Evolutionary conservation across 2,329 filamentous ascomycete genomes (phyloP).

Genomic region (Sclerotiophoma versabilis): DNA sequence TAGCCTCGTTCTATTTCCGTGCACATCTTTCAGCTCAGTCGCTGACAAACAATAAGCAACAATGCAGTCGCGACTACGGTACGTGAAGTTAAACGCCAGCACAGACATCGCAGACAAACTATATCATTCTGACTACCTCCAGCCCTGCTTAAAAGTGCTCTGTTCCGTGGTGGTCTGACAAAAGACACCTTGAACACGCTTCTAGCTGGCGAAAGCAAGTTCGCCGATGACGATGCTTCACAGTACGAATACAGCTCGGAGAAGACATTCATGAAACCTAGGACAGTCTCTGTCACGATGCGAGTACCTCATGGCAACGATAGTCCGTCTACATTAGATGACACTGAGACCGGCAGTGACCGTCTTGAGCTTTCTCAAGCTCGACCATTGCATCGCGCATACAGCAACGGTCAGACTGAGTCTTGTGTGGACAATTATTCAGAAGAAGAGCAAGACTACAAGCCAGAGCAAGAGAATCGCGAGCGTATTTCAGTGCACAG

Average conservation of each 20-base stretch:
- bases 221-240: conserved; percentile 21
- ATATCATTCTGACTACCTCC: conserved; percentile 4
- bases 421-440: conserved; percentile 22
- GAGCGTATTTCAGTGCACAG: conserved; percentile 33
- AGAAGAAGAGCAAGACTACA: conserved; percentile 26
- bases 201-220: conserved; percentile 42
- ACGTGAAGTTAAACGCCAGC: conserved; percentile 29
- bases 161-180: conserved; percentile 60
- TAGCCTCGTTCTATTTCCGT: neutral
- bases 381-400: conserved; percentile 20
- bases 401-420: conserved; percentile 29
- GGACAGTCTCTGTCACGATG: conserved; percentile 18
- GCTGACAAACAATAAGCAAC: conserved; percentile 38
- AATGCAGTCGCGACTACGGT: conserved; percentile 63
- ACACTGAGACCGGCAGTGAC: conserved; percentile 29
- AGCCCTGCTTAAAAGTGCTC: conserved; percentile 57
- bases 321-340: conserved; percentile 25
- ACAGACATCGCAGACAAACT: neutral
- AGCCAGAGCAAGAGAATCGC: conserved; percentile 3
- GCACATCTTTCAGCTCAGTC: neutral
- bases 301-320: conserved; percentile 9
- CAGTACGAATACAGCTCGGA: conserved; percentile 25
- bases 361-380: conserved; percentile 20
- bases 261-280: conserved; percentile 19
- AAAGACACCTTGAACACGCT: conserved; percentile 58